Evolutionary conservation across 1,139 yeast genomes (phyloP), one percentile per base, ranked within the genome.

Genomic region (Yarrowia galli): DNA sequence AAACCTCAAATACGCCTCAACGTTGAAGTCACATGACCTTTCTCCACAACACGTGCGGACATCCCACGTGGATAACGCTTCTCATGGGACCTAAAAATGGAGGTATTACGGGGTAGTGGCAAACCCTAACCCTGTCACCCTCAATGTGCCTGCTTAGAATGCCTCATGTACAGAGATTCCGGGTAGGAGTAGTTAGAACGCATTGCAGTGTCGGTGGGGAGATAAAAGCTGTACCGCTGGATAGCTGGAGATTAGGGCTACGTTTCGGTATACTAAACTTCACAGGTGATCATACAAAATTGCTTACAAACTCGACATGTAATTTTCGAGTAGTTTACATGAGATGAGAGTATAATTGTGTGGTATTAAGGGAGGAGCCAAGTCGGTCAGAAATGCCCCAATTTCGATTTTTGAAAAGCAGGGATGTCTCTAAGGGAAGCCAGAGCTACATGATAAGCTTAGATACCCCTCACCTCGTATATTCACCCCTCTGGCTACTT

Each of bases 31-130:
- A 23, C 51, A 25, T 46, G 32, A 46, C 25, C 16, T 7, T 6
- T 23, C 18, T 15, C 15, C 15, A 13, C n/a, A 45, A 25, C 51
- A 46, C 51, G 51, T 46, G 51, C 51, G 6, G 10, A 5, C 10
- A 1, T 8, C 51, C n/a, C 51, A 46, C 51, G 51, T 46, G 51
- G 51, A 46, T 46, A 25, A 46, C 15, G 51, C 49, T 22, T 13
- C 28, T 20, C 28, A 18, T 9, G 16, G 12, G 16, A 1, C 48
- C 25, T 45, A 45, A 45, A 45, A 8, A 22, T 23, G 9, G 49
- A 8, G 32, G 5, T 22, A 45, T 43, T 43, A 20, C n/a, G 48
- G 48, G 4, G 25, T 28, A 20, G 32, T 23, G 28, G 49, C 32
- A 45, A 45, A 45, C 49, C 49, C 49, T 45, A 45, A 45, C 49